Conservation (phyloP, 2,329 filamentous ascomycete genomes). For the Colletotrichum scovillei region DNA sequence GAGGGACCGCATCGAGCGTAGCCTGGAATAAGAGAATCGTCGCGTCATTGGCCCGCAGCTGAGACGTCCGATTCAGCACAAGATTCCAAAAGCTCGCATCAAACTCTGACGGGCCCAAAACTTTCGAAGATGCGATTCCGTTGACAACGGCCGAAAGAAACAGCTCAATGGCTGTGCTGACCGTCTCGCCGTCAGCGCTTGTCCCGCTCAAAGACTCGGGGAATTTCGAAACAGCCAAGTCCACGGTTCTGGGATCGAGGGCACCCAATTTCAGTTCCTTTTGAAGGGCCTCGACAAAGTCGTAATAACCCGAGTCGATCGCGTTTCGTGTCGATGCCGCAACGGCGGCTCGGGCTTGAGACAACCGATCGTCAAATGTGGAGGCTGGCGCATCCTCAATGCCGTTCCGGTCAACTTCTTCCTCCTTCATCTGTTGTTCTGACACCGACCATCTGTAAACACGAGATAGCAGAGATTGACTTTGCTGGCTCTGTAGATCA, state of each 20-base stretch:
- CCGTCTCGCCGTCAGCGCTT: neutral
- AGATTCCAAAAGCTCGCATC: constrained; percentile 16
- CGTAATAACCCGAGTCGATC: constrained; percentile 7
- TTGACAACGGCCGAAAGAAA: constrained; percentile 35
- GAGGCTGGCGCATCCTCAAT: neutral
- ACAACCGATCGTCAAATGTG: constrained; percentile 11
- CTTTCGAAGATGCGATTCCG: constrained; percentile 27
- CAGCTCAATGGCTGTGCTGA: constrained; percentile 2
- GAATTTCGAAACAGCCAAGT: constrained; percentile 22
- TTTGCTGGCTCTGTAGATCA: constrained; percentile 10
- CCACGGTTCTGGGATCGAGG: constrained; percentile 8
- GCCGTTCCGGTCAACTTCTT: neutral
- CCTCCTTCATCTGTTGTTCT: neutral
- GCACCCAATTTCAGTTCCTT: constrained; percentile 27
- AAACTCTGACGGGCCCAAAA: constrained; percentile 14
- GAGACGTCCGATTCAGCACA: constrained; percentile 16
- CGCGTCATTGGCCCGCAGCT: constrained; percentile 1
- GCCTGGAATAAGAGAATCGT: constrained; percentile 10
- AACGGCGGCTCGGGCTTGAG: constrained; percentile 26
- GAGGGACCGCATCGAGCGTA: constrained; percentile 19
- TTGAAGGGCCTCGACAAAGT: constrained; percentile 18
- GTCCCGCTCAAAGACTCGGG: constrained; percentile 15
- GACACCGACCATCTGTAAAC: neutral
- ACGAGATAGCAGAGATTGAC: neutral
- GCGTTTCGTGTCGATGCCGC: constrained; percentile 8